Evolutionary conservation across 73 alveolate genomes (phyloP).

Genomic region (Effrenium voratum): DNA sequence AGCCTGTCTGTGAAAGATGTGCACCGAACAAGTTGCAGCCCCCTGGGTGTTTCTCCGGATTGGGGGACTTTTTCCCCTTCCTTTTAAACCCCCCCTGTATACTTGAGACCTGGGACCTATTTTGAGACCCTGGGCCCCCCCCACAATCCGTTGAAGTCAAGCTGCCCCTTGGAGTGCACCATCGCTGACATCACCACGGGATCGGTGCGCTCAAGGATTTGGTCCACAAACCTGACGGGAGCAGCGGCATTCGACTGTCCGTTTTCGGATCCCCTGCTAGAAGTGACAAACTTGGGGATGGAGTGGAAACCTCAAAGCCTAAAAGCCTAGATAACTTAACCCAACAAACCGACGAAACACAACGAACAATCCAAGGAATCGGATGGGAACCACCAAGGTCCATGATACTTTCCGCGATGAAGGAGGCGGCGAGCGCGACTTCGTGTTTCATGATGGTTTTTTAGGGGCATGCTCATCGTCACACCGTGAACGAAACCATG

Average conservation of each 20-base stretch:
- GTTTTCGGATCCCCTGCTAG: too few species aligned
- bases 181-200: slow-evolving; percentile 57
- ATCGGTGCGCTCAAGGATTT: slow-evolving; percentile 64
- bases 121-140: too few species aligned
- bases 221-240: slow-evolving; percentile 25
- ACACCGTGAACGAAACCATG: not conserved
- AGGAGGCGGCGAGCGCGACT: not conserved
- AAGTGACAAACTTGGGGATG: too few species aligned
- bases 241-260: not conserved
- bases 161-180: slow-evolving; percentile 45
- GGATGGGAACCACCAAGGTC: not conserved
- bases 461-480: not conserved
- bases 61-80: not conserved
- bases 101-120: not conserved
- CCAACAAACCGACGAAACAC: not conserved
- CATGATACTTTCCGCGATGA: not conserved
- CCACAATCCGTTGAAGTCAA: not conserved
- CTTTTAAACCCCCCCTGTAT: too few species aligned
- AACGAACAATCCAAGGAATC: not conserved
- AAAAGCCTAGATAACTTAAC: too few species aligned
- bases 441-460: too few species aligned
- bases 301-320: not conserved
- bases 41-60: not conserved
- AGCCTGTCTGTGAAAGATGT: not conserved
- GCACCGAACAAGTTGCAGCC: not conserved